These are phyloP conservation scores for Pestalotiopsis sp. DNA, from an alignment of 2,329 filamentous ascomycete genomes.

Conservation along the genomic window DNA sequence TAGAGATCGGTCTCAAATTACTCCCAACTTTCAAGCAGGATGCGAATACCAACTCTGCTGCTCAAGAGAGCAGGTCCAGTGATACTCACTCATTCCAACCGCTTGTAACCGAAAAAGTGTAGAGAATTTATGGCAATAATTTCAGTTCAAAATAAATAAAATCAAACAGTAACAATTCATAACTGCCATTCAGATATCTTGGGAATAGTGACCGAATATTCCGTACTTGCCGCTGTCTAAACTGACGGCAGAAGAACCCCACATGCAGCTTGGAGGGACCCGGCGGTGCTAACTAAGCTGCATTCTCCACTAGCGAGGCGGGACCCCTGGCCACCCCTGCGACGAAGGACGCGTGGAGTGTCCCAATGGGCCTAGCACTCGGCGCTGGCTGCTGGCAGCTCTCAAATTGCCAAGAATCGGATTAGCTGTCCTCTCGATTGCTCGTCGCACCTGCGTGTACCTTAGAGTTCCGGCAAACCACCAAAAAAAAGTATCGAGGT, in stretches of 20 bases:
- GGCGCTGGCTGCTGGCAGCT: too few species aligned
- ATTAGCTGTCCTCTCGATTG: neutral
- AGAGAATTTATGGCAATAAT: too few species aligned
- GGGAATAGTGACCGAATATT: neutral
- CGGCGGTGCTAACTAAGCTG: neutral
- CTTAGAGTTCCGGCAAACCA: neutral
- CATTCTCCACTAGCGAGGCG: neutral
- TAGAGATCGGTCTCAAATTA: too few species aligned
- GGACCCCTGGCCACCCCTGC: neutral
- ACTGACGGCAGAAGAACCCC: neutral
- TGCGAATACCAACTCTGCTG: too few species aligned
- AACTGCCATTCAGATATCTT: neutral
- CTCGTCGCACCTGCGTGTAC: neutral
- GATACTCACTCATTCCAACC: too few species aligned
- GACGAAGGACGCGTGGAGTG: neutral
- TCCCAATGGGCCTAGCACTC: neutral
- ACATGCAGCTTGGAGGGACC: neutral
- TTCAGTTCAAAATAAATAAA: too few species aligned
- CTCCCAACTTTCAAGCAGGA: too few species aligned
- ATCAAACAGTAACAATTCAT: too few species aligned
- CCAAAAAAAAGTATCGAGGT: slow-evolving; percentile 11
- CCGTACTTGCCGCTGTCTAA: neutral
- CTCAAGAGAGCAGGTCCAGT: too few species aligned
- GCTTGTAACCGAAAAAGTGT: too few species aligned
- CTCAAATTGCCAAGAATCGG: neutral